A percentile compares a stretch with the other conserved stretches of the same genome.
Evolutionary conservation across 2,329 filamentous ascomycete genomes (phyloP).

Genomic region (Trichoderma breve): DNA sequence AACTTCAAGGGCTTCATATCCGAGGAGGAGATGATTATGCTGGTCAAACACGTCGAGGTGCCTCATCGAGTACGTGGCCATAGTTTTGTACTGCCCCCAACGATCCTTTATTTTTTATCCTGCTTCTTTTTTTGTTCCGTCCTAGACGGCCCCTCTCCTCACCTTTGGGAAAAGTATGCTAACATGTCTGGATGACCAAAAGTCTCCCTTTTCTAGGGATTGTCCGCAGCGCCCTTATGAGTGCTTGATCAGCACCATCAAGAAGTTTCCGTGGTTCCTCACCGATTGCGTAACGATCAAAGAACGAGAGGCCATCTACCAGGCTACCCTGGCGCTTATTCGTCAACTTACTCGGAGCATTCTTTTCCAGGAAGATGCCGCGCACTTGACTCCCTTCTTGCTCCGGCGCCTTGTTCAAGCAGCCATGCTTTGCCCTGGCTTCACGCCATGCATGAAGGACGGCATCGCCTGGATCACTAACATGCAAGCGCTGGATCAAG

Average conservation of each 20-base stretch:
- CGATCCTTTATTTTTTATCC: background rate
- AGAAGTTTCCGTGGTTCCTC: constrained; percentile 63
- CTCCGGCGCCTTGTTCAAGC: constrained; percentile 51
- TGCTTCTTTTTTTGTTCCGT: background rate
- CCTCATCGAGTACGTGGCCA: constrained; percentile 55
- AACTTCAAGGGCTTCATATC: constrained; percentile 61
- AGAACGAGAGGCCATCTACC: constrained; percentile 54
- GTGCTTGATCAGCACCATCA: constrained; percentile 61
- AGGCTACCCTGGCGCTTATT: constrained; percentile 50
- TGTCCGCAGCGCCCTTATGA: constrained; percentile 65
- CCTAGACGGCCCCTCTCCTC: background rate
- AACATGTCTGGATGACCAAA: background rate
- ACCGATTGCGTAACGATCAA: constrained; percentile 55
- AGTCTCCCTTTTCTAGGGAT: constrained; percentile 60
- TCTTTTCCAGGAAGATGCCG: constrained; percentile 36
- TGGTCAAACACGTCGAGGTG: constrained; percentile 61
- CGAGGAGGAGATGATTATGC: constrained; percentile 62
- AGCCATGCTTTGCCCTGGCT: constrained; percentile 58
- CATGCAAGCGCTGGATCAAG: constrained; percentile 27
- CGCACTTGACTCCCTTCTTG: constrained; percentile 52
- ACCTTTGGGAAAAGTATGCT: background rate
- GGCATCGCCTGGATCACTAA: constrained; percentile 48
- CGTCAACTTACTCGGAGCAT: constrained; percentile 44
- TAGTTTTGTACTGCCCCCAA: background rate
- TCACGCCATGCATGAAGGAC: constrained; percentile 61